A percentile compares a stretch with the other conserved stretches of the same genome.
These are phyloP conservation scores for Boletus tomentosulus DNA, from an alignment of 768 basidiomycete genomes.

Conservation along the genomic window DNA sequence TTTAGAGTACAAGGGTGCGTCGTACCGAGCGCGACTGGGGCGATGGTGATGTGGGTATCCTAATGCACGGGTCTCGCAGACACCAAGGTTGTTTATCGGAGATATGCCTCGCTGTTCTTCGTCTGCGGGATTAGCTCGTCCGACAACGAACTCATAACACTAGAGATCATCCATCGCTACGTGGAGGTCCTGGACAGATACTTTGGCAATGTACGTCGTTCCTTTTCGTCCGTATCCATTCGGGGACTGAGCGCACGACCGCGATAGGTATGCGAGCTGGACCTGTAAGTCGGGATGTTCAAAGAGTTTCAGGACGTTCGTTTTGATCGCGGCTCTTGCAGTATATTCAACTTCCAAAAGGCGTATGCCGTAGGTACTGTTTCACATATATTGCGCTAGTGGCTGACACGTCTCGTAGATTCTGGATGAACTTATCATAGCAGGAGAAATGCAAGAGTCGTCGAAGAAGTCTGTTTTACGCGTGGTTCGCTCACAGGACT, in stretches of 20 bases:
- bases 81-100: constrained; percentile 87
- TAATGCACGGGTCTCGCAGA: constrained; percentile 37
- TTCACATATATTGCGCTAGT: not conserved
- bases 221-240: not conserved
- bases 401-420: constrained; percentile 43
- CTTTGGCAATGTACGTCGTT: constrained; percentile 40
- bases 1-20: constrained; percentile 89
- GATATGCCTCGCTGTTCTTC: constrained; percentile 96
- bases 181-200: constrained; percentile 81
- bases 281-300: constrained; percentile 55
- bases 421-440: constrained; percentile 88
- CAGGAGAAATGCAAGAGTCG: constrained; percentile 92
- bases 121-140: constrained; percentile 76
- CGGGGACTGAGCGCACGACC: not conserved
- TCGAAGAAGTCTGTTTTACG: constrained; percentile 70
- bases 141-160: constrained; percentile 89
- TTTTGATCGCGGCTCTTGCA: constrained; percentile 28
- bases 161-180: constrained; percentile 93
- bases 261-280: constrained; percentile 79
- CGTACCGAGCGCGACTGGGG: not conserved
- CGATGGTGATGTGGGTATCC: constrained; percentile 9
- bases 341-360: constrained; percentile 97
- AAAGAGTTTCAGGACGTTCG: not conserved
- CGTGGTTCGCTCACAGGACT: constrained; percentile 37
- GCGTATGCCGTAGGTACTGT: constrained; percentile 68